Conservation (phyloP, 2,329 filamentous ascomycete genomes). For the Curvularia lunata region DNA sequence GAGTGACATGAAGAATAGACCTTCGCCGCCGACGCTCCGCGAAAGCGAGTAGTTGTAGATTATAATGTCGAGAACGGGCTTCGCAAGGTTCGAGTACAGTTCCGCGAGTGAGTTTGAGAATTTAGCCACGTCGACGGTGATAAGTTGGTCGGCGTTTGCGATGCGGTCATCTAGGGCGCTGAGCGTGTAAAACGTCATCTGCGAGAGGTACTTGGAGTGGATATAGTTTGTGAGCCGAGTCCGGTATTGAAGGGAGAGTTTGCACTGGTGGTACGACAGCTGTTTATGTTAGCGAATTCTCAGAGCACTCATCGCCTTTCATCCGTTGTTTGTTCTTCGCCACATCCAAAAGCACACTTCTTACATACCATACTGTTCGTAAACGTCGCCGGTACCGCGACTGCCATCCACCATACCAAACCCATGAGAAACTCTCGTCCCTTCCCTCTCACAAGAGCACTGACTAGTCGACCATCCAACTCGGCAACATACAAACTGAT, state of each 20-base stretch:
- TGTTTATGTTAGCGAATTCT: constrained; percentile 49
- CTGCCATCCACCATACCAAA: constrained; percentile 97
- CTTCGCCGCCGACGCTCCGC: constrained; percentile 93
- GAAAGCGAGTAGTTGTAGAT: constrained; percentile 97
- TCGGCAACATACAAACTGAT: constrained; percentile 96
- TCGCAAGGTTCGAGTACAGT: constrained; percentile 94
- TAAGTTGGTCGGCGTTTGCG: constrained; percentile 97
- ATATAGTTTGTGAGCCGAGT: constrained; percentile 93
- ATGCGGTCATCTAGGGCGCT: constrained; percentile 95
- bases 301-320: background rate
- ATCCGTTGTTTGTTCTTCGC: background rate
- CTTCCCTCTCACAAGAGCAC: constrained; percentile 87
- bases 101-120: constrained; percentile 96
- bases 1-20: constrained; percentile 91
- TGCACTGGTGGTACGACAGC: constrained; percentile 96
- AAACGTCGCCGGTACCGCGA: constrained; percentile 93
- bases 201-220: constrained; percentile 94
- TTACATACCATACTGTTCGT: constrained; percentile 92
- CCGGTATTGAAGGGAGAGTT: constrained; percentile 89
- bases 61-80: constrained; percentile 91
- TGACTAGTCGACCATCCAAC: constrained; percentile 92
- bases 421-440: constrained; percentile 87
- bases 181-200: constrained; percentile 97
- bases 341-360: background rate
- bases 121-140: constrained; percentile 93